These are phyloP conservation scores for Trichomonas vaginalis DNA, from an alignment of 208 protist genomes.

Conservation along the genomic window DNA sequence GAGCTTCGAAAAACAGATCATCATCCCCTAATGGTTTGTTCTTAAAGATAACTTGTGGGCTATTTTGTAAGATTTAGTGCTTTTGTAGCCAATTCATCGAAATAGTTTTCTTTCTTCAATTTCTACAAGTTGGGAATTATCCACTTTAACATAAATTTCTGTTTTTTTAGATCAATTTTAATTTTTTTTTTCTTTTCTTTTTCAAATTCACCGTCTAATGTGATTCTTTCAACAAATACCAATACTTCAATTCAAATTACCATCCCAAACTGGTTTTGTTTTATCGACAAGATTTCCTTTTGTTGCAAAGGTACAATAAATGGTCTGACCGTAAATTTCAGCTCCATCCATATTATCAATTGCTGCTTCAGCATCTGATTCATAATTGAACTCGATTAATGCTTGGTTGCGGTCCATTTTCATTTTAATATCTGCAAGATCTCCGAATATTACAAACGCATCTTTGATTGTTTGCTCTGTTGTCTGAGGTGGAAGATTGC, in stretches of 20 bases:
- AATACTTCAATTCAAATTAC: background rate
- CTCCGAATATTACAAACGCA: background rate
- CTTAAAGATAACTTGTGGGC: background rate
- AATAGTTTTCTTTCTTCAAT: background rate
- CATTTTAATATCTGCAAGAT: background rate
- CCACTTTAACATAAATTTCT: background rate
- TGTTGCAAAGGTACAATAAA: background rate
- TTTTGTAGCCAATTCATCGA: background rate
- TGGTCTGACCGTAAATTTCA: background rate
- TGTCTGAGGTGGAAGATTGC: background rate
- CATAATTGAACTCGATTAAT: background rate
- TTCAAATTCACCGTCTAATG: too few species aligned
- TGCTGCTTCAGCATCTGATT: background rate
- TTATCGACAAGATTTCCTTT: background rate
- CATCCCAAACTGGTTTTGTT: background rate
- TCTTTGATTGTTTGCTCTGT: background rate
- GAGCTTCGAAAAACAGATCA: background rate
- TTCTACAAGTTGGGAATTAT: background rate
- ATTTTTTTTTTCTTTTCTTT: too few species aligned
- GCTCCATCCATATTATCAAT: background rate
- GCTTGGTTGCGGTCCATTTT: too few species aligned
- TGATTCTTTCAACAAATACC: too few species aligned
- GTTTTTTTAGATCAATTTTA: too few species aligned
- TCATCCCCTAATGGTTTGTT: background rate
- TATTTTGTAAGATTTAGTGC: background rate